A percentile compares a stretch with the other conserved stretches of the same genome.
Conservation (phyloP, 306 rosid genomes). For the Astragalus membranaceus region DNA sequence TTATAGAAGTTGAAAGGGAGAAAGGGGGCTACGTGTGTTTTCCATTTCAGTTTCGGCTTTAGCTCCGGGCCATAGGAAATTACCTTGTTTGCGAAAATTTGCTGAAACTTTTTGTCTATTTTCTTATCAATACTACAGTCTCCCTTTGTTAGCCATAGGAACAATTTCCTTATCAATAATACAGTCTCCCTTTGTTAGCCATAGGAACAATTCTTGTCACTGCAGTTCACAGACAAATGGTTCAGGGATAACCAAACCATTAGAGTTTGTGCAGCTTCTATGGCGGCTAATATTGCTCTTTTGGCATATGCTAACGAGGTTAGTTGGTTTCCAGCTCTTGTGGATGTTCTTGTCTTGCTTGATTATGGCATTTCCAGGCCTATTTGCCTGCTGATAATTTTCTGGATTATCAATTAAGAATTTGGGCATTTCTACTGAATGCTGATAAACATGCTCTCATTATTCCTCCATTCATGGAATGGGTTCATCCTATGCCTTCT, state of each 20-base stretch:
- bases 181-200: too few relatives aligned
- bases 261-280: constrained; percentile 54
- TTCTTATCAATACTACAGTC: background rate
- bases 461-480: constrained; percentile 64
- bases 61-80: background rate
- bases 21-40: background rate
- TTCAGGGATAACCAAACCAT: constrained; percentile 36
- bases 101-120: too few relatives aligned
- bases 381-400: constrained; percentile 18
- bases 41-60: background rate
- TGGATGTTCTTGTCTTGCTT: constrained; percentile 13
- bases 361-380: background rate
- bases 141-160: background rate
- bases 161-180: too few relatives aligned
- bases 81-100: too few relatives aligned
- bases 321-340: constrained; percentile 14
- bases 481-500: constrained; percentile 63
- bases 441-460: constrained; percentile 83
- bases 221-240: background rate
- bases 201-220: background rate
- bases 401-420: constrained; percentile 37
- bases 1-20: too few relatives aligned
- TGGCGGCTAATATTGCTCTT: constrained; percentile 59
- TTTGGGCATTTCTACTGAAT: constrained; percentile 68
- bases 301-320: constrained; percentile 76